Evolutionary conservation across 441 rosid species (phyloP), one percentile per base, ranked within the genome.

Genomic region (Dalechampia spathulata): DNA sequence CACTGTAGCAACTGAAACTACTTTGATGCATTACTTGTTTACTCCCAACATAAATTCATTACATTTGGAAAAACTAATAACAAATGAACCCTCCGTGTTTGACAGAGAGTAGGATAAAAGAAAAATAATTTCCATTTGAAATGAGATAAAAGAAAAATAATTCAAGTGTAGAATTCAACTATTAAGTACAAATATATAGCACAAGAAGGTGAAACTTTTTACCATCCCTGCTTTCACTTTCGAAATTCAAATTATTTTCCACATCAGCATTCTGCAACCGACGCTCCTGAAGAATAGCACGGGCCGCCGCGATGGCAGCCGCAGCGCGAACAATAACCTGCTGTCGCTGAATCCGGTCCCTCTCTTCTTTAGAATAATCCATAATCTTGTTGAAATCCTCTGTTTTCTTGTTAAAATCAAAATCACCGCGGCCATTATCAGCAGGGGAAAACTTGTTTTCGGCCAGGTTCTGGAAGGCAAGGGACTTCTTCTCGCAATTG

Each of bases 321-420:
- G 85, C 88, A 0, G 96, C 94, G 0, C 94, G 88, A 75, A 88
- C 96, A 6, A 92, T 64, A 27, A 88, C 94, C 75, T 88, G 99
- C 83, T 83, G 56, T 37, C 83, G 56, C 78, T 84, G 98, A 67
- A 77, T 70, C 58, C 86, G 79, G 67, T 92, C 96, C 45, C 98
- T 79, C 64, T 92, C 94, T 37, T 92, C 91, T 41, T 50, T 77
- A 0, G 94, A 72, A 44, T 80, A 83, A 7, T 86, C 82, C 16
- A 92, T 55, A 15, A 88, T 80, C 85, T 75, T 92, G 64, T 64
- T 39, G 45, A 92, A 92, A 43, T 88, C 94, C 68, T 74, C 85
- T 57, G 52, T 88, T 83, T 84, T 92, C 88, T 78, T 76, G 61
- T 78, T 82, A 63, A 84, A 45, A 9, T 80, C 78, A 57, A 15